Evolutionary conservation across 257 asterid genomes (phyloP), one percentile per base, ranked within the genome.

Genomic region (Solanum rostratum): DNA sequence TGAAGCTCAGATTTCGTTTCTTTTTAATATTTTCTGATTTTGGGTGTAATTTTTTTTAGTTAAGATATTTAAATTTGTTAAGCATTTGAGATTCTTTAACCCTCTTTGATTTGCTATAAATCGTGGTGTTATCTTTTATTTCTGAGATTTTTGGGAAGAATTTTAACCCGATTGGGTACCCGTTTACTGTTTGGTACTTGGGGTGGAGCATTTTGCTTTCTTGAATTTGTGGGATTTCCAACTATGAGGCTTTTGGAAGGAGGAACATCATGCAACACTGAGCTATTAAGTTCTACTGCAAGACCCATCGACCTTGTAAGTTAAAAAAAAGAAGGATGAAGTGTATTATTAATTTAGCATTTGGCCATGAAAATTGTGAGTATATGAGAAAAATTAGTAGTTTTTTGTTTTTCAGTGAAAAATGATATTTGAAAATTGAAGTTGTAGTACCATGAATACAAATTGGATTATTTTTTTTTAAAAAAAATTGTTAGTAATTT

Each of bases 231-330:
- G 81, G 80, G 27, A 53, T 78, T 82, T 18, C 33, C 57, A 86
- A 91, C 84, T 83, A 93, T 91, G 98, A 91, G 89, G 89, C 84
- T 84, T 73, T 88, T 84, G 7, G 93, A 89, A 76, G 98, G 92
- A 86, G 96, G 92, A 55, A 3, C 59, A 76, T 89, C 95, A 30
- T 87, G 97, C 88, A 92, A 92, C 89, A 84, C 88, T 60, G 97
- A 91, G 78, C 85, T 89, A 74, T 46, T 71, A 65, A 65, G 43
- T 12, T 65, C 73, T 29, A 14, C 73, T 71, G 59, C 81, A 74
- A 45, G n/a, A 45, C 59, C 81, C 20, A 46, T 22, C 7, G 22
- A 45, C 59, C 81, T 59, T 45, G 81, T 74, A 74, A 74, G 81
- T 45, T 10, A 65, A 65, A 33, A 11, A 30, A 2, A 29, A 29